phyloP scores from a whole-genome alignment of 345 rosid species.

The Isatis tinctoria region DNA sequence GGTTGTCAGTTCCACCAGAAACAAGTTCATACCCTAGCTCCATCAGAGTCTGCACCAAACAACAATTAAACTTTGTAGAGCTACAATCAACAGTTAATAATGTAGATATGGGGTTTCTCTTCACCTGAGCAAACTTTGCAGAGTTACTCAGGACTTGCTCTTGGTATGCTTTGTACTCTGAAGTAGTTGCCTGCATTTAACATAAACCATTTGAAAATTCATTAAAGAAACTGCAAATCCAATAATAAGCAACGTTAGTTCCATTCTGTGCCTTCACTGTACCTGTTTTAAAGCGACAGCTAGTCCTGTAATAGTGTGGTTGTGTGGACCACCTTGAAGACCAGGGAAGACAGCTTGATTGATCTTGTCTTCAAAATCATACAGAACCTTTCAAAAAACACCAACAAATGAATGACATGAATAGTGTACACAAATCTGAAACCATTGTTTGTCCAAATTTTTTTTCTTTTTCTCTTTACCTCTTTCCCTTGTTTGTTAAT shows the following conservation, averaged over 20 bases:
- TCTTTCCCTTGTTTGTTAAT: conserved; percentile 92
- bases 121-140: conserved; percentile 74
- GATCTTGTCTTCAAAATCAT: conserved; percentile 94
- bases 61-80: not conserved
- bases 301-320: conserved; percentile 95
- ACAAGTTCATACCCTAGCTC: conserved; percentile 79
- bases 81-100: not conserved
- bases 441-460: not conserved
- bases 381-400: conserved; percentile 51
- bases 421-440: not conserved
- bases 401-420: not conserved
- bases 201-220: not conserved
- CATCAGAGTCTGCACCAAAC: conserved; percentile 56
- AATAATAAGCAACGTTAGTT: not conserved
- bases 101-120: not conserved
- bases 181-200: conserved; percentile 67
- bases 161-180: conserved; percentile 95
- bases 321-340: conserved; percentile 99
- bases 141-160: conserved; percentile 93
- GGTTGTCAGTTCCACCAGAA: conserved; percentile 99
- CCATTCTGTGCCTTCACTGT: not conserved
- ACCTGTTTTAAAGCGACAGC: conserved; percentile 98
- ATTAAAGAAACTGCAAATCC: not conserved
- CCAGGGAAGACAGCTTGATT: conserved; percentile 99
- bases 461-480: conserved; percentile 27